Base-by-base conservation (phyloP, 371 early-diverging fungal genomes). In the Mucor racemosus region DNA sequence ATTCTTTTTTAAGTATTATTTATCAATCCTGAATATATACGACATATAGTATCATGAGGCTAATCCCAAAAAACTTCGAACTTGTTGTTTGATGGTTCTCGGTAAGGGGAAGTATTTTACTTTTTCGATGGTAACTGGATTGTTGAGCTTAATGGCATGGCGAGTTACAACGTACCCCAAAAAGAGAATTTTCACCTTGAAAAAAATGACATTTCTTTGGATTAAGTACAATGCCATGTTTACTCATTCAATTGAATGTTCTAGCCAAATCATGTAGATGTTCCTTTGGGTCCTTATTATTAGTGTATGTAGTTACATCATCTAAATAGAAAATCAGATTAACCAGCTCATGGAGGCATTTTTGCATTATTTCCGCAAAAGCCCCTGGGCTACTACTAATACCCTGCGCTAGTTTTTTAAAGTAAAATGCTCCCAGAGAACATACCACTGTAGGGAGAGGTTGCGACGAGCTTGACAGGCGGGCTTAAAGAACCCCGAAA, bases 391-490 rank as follows among this genome's bases (percentile, higher is more conserved):
- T 26, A 26, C 26, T 26, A 26, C 26, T 26, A 1, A 0, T 74
- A 75, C 79, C 79, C 38, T 80, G 75, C 0, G 78, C 80, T 68
- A 82, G 75, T 4, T 53, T 63, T 3, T 35, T 62, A 58, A 69
- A 82, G 9, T 60, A 56, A 36, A 44, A 74, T 0, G 65, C 67
- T 3, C 84, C 85, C 15, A 61, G 72, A 1, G 68, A 42, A 1
- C 83, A 79, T 0, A 67, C 54, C 66, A 88, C 86, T 0, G 85
- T 82, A 0, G 89, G 86, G 31, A 87, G 81, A 17, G 56, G 55
- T 6, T 26, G 38, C 0, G 34, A 26, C 1, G 26, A 26, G 1
- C 26, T 26, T 26, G 26, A 26, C 26, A 26, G 26, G 26, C 26
- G 26, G 1, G 26, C 26, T 3, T 26, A 26, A 26, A 26, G 3